Base-by-base conservation (phyloP, 306 rosid genomes). In the Vachellia pachyceras region DNA sequence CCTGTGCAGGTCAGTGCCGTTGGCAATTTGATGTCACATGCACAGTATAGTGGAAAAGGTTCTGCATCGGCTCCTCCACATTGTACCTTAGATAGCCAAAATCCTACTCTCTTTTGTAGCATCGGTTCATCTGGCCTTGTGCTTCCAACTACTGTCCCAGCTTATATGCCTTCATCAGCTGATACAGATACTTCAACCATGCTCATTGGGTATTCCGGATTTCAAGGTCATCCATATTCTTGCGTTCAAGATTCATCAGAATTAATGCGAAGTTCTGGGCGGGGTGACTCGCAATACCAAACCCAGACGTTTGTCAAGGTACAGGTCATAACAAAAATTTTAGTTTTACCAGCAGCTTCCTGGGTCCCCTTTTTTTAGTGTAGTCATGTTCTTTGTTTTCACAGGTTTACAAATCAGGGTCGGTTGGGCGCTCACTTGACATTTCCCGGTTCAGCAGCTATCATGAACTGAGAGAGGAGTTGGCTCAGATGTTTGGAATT, bases 391-490 rank as follows among this genome's bases (percentile, higher is more conserved):
- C 78, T 73, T 41, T 83, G 70, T 65, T 87, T 60, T 82, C 25
- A 60, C 90, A 93, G 97, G 97, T 93, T 84, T 91, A 91, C 77
- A 93, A 91, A 77, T 79, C 97, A 44, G 97, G 97, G 42, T 91
- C 97, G 5, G 91, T 93, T 76, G 97, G 97, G 89, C 97, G 97
- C 75, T 91, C 97, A 29, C 91, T 93, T 7, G 94, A 93, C 89
- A 93, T 93, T 86, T 91, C 97, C 75, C 94, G 92, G 87, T 90
- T 93, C 91, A 91, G 89, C 93, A 91, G 97, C 88, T 93, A 93
- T 77, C 90, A 87, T 79, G 94, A 93, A 79, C 91, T 93, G 94
- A 88, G 97, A 66, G 97, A 91, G 87, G 97, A 91, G 87, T 90
- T 93, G 88, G 92, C 86, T 39, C 93, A 89, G 93, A 93, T 93